Base-by-base conservation (phyloP, 495 filamentous ascomycete species). In the Filosporella fistucella region DNA sequence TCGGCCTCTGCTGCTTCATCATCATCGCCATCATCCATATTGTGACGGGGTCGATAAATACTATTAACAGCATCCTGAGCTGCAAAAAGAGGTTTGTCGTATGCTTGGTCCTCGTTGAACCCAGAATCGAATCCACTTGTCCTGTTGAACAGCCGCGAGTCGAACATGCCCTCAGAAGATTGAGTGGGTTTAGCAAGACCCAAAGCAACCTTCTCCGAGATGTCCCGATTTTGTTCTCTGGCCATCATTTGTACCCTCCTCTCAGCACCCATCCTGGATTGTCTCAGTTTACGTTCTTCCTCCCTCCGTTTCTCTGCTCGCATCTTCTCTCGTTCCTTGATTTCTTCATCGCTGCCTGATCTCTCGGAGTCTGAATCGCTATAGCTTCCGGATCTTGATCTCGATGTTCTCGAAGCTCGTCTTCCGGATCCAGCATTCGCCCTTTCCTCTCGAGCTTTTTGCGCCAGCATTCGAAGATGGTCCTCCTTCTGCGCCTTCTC, bases 71-170 rank as follows among this genome's bases (percentile, higher is more conserved):
- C 94, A 62, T 99, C 91, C 67, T 96, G 89, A 42, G 91, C 93
- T 10, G 91, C 90, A 64, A 99, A 99, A 14, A 99, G 70, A 41
- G 94, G 93, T 64, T 95, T 96, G 66, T 97, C 94, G 71, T 97
- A 99, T 1, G 82, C 81, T 57, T 99, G 89, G 63, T 99, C 94
- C 64, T 99, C 93, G 63, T 99, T 99, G 76, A 96, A 91, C 17
- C 93, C 94, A 32, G 67, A 68, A 54, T 84, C 80, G 67, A 99
- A 93, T 11, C 91, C 94, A 57, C 83, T 87, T 16, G 80, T 85
- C 68, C 94, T 89, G 66, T 96, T 96, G 69, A 99, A 99, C 32
- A 99, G 68, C 39, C 93, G 78, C 3, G 88, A 94, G 66, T 99
- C 93, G 72, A 89, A 99, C 93, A 96, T 97, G 17, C 86, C 75